A percentile compares a stretch with the other conserved stretches of the same genome.
Evolutionary conservation across 768 basidiomycete species (phyloP).

Genomic region (Paxillus ammoniavirescens): DNA sequence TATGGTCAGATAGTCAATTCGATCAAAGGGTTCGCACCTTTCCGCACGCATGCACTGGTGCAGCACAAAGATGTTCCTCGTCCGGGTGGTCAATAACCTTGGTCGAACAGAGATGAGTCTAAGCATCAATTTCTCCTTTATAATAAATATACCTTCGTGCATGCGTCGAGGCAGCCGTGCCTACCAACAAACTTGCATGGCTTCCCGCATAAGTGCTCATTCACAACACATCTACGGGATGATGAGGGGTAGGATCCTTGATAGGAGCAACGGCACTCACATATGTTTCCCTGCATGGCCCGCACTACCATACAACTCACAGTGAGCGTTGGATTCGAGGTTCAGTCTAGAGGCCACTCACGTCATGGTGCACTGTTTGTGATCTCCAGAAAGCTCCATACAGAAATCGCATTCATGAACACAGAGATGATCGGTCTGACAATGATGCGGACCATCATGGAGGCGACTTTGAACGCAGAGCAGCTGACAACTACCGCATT

Average conservation of each 20-base stretch:
- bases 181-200: conserved; percentile 45
- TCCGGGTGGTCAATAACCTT: conserved; percentile 49
- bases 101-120: neutral
- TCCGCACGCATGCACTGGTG: conserved; percentile 54
- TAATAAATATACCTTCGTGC: conserved; percentile 43
- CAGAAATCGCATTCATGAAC: conserved; percentile 41
- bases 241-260: neutral
- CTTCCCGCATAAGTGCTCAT: conserved; percentile 55
- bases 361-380: conserved; percentile 45
- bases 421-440: conserved; percentile 50
- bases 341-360: conserved; percentile 28
- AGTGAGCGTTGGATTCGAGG: neutral
- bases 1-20: neutral
- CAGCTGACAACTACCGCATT: conserved; percentile 49
- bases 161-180: conserved; percentile 50
- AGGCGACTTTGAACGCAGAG: conserved; percentile 44
- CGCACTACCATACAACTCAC: conserved; percentile 37
- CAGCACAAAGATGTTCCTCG: conserved; percentile 53
- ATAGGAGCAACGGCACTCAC: conserved; percentile 23
- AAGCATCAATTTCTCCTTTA: neutral
- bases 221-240: conserved; percentile 47
- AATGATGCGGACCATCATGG: conserved; percentile 50
- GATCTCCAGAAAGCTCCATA: conserved; percentile 28
- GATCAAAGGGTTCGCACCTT: conserved; percentile 31
- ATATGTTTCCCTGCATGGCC: conserved; percentile 57